Base-by-base conservation (phyloP, 2,329 filamentous ascomycete species). In the Arthrobotrys sinensis region DNA sequence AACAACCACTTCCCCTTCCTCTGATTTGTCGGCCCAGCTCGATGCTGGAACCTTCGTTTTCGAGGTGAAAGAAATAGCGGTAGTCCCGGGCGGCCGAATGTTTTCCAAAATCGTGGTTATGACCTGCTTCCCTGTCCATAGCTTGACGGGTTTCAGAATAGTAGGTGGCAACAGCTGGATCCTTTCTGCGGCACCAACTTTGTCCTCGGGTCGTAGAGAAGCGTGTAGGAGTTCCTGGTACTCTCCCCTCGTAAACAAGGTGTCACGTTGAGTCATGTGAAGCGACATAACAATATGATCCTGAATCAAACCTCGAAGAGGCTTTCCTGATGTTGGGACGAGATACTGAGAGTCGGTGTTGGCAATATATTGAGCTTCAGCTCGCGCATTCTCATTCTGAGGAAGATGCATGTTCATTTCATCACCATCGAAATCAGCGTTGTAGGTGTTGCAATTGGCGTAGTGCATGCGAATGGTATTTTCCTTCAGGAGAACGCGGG, bases 401-500 rank as follows among this genome's bases (percentile, higher is more conserved):
- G 96, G 96, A 83, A 99, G 98, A 85, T 99, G 96, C 94, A 99
- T 96, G 84, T 99, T 99, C 96, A 99, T 99, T 85, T 99, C 96
- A 83, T 99, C 96, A 84, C 96, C 96, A 83, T 99, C 96, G 83
- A 99, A 99, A 88, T 99, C 96, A 36, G 96, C 96, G 82, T 99
- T 99, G 87, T 99, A 99, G 0, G 96, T 97, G 83, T 99, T 99
- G 85, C 96, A 98, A 84, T 99, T 99, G 82, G 96, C 95, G 85
- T 99, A 99, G 86, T 99, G 96, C 95, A 99, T 98, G 81, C 96
- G 94, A 83, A 99, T 94, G 0, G 96, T 98, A 86, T 97, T 97
- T 84, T 99, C 96, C 40, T 94, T 94, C 0, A 93, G 93, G 16
- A 99, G 86, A 4, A 99, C 95, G 77, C 94, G 90, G 64, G 96